Conservation (phyloP, 805 yeast genomes). For the Metschnikowia lunata region DNA sequence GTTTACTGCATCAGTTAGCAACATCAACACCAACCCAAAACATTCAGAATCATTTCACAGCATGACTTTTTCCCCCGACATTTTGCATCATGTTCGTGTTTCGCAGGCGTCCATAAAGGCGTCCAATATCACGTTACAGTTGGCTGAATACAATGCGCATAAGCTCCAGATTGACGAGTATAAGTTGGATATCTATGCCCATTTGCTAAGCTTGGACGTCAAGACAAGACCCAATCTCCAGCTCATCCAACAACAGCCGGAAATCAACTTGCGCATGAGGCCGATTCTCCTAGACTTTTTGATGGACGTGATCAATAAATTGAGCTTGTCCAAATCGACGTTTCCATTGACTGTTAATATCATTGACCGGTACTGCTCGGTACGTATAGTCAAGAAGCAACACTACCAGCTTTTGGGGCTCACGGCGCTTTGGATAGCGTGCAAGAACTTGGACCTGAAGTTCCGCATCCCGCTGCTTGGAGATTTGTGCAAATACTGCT, state of each 20-base stretch:
- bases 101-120: conserved; percentile 34
- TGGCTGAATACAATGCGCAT: conserved; percentile 48
- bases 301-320: conserved; percentile 42
- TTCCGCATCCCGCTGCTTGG: conserved; percentile 54
- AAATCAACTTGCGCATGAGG: conserved; percentile 41
- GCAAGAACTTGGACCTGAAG: conserved; percentile 49
- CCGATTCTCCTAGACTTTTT: conserved; percentile 41
- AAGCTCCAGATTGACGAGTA: conserved; percentile 41
- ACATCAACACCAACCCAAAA: too few relatives aligned
- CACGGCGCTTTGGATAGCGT: conserved; percentile 42
- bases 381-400: conserved; percentile 42
- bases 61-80: conserved; percentile 15
- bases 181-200: conserved; percentile 39
- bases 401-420: conserved; percentile 43
- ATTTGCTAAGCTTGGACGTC: conserved; percentile 23
- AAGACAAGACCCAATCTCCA: conserved; percentile 21
- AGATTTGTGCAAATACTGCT: conserved; percentile 52
- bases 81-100: conserved; percentile 23
- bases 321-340: conserved; percentile 36
- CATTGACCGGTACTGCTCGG: conserved; percentile 42
- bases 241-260: conserved; percentile 44
- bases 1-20: too few relatives aligned
- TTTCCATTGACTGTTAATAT: conserved; percentile 44
- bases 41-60: too few relatives aligned
- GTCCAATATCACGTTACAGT: conserved; percentile 32